A percentile compares a stretch with the other conserved stretches of the same genome.
Evolutionary conservation across 495 filamentous ascomycete species (phyloP).

Genomic region (Aspergillus leporis): DNA sequence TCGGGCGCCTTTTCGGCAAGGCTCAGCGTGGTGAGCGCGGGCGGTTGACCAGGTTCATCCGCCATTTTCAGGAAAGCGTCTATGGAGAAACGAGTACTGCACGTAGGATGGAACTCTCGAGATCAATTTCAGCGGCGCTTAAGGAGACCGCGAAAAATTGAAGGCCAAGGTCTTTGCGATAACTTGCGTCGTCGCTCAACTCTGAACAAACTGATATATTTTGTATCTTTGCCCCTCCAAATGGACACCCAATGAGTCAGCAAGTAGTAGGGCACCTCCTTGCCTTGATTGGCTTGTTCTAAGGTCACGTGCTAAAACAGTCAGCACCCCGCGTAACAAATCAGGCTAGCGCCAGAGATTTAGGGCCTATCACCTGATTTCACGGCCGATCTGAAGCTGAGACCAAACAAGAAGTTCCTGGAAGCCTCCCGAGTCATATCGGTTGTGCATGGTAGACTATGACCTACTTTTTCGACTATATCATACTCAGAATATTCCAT

Average conservation of each 20-base stretch:
- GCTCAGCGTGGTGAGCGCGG: slow-evolving; percentile 48
- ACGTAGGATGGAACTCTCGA: background rate
- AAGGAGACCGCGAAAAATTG: background rate
- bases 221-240: slow-evolving; percentile 1
- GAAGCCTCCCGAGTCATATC: too few relatives aligned
- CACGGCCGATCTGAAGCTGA: too few relatives aligned
- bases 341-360: background rate
- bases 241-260: background rate
- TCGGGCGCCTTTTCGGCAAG: slow-evolving; percentile 43
- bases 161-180: background rate
- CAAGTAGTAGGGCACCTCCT: background rate
- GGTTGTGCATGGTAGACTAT: too few relatives aligned
- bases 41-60: slow-evolving; percentile 52
- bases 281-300: background rate
- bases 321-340: background rate
- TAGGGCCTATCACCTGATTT: background rate
- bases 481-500: too few relatives aligned
- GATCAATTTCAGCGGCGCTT: background rate
- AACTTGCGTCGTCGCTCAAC: background rate
- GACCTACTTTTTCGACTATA: too few relatives aligned
- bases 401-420: too few relatives aligned
- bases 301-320: background rate
- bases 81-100: background rate
- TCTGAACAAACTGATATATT: background rate
- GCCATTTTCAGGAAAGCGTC: slow-evolving; percentile 33